These are phyloP conservation scores for Phytophthora quininea DNA, from an alignment of 352 stramenopile genomes.

Conservation along the genomic window DNA sequence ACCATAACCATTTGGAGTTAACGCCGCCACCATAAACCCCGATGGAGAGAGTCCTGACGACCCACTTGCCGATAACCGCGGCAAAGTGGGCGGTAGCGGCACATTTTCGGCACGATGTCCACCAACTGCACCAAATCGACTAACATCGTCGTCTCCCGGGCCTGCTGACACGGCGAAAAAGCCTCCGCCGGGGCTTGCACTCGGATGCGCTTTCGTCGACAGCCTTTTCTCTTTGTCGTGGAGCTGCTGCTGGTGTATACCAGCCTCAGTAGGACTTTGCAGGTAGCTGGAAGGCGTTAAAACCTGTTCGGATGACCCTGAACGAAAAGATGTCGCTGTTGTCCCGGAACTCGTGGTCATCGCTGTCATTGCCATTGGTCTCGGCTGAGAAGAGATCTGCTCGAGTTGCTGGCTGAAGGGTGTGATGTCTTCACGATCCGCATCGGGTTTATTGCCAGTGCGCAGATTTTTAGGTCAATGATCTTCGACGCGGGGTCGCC, in stretches of 20 bases:
- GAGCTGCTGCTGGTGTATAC: slow-evolving; percentile 2
- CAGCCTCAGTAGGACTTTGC: slow-evolving; percentile 13
- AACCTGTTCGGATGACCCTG: slow-evolving; percentile 24
- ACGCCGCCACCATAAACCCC: slow-evolving; percentile 22
- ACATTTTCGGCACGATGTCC: slow-evolving; percentile 27
- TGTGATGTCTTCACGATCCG: slow-evolving; percentile 10
- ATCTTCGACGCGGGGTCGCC: slow-evolving; percentile 31
- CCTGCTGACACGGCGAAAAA: slow-evolving; percentile 8
- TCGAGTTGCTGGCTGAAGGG: slow-evolving; percentile 11
- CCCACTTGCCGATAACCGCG: slow-evolving; percentile 29
- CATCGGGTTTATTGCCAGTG: slow-evolving; percentile 12
- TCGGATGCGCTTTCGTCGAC: slow-evolving; percentile 3
- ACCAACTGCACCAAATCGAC: slow-evolving; percentile 8
- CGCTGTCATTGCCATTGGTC: slow-evolving; percentile 19
- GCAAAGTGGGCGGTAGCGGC: slow-evolving; percentile 32
- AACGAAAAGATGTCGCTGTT: slow-evolving; percentile 23
- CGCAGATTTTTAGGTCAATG: slow-evolving; percentile 41
- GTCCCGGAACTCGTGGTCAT: slow-evolving; percentile 25
- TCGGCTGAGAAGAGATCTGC: slow-evolving; percentile 6
- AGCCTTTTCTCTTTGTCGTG: slow-evolving; percentile 1
- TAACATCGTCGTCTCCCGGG: slow-evolving; percentile 8
- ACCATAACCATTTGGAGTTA: slow-evolving; percentile 13
- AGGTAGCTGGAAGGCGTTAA: slow-evolving; percentile 16
- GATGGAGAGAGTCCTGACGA: slow-evolving; percentile 31
- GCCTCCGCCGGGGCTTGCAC: background rate